Evolutionary conservation across 495 filamentous ascomycete species (phyloP), one percentile per base, ranked within the genome.

Genomic region (Neohortaea acidophila): DNA sequence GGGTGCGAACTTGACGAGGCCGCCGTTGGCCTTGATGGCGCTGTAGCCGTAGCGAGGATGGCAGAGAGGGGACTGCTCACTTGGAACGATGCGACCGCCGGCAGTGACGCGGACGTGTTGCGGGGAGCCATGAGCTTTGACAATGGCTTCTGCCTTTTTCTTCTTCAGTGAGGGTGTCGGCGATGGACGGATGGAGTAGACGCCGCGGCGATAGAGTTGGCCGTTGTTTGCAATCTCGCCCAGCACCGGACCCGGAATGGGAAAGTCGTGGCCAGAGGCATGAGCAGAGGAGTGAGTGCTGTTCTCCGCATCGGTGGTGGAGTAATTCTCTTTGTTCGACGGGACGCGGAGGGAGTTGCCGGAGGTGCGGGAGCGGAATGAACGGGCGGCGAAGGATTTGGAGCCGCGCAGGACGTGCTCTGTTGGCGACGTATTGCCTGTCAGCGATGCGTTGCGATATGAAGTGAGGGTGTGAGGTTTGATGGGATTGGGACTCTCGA

Each of bases 51-150:
- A 55, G n/a, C 56, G 52, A 14, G 56, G 48, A 30, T 44, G 48
- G 39, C 49, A 47, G 23, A 55, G 51, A 5, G 57, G 51, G 3
- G 48, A 42, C 24, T 60, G 43, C 38, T 60, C 57, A 35, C 48
- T 69, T 3, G 73, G 70, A 13, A 79, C 70, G 29, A 79, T 69
- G 23, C 64, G 66, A n/a, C 74, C 74, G 13, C 72, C 73, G 39
- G 74, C 74, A 28, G 73, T 77, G 32, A 79, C 74, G 25, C 73
- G 66, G 35, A 77, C 61, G 31, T 70, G 66, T 12, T 60, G 68
- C 4, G 74, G 72, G 17, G 73, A 74, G 1, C 68, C 63, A 48
- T 77, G 72, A 39, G 69, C 60, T 52, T 68, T 69, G 14, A 77
- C 57, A 25, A 79, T 53, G 13, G 45, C 43, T 37, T 62, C 59